Base-by-base conservation (phyloP, 1,284 basidiomycete species). In the Xerocomus nothofagi region DNA sequence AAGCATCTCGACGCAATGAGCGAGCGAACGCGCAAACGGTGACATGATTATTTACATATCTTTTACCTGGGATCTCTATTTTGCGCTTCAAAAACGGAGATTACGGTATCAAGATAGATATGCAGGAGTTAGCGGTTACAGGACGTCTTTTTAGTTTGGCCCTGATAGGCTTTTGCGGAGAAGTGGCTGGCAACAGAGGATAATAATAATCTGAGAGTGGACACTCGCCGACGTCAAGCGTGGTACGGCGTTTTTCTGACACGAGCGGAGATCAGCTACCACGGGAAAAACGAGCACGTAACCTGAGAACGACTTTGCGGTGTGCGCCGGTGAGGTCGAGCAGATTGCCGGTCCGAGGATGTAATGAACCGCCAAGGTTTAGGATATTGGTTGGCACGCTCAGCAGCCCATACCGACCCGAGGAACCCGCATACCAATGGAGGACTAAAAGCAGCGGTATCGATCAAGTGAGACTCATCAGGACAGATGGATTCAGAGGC, bases 141-240 rank as follows among this genome's bases (percentile, higher is more conserved):
- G 39, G 30, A n/a, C 39, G 14, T 43, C 39, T 52, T 54, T 50
- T 56, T 59, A 50, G 51, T 47, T 59, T 55, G 48, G 49, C 53
- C 51, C 43, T 66, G 65, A 66, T 66, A 66, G 65, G 65, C 65
- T 56, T 66, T 66, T 59, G 50, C 65, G 65, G 65, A 61, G 52
- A 52, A 54, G 24, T 46, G 49, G 49, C 32, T 56, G 60, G 50
- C 39, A 45, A 39, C 14, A 47, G 39, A 47, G 39, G 42, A 55
- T 61, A 50, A 67, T 66, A 56, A 44, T 54, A 55, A 50, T 48
- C 23, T 23, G 36, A 45, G 32, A 47, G 36, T 23, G 23, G 27
- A 18, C 18, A 18, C 18, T 44, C 12, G 33, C n/a, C 44, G 39
- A 32, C 8, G 32, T 39, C 24, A 33, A 47, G 40, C 17, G 18